Evolutionary conservation across 106 monocot genomes (phyloP), one percentile per base, ranked within the genome.

Genomic region (Phalaenopsis equestris): DNA sequence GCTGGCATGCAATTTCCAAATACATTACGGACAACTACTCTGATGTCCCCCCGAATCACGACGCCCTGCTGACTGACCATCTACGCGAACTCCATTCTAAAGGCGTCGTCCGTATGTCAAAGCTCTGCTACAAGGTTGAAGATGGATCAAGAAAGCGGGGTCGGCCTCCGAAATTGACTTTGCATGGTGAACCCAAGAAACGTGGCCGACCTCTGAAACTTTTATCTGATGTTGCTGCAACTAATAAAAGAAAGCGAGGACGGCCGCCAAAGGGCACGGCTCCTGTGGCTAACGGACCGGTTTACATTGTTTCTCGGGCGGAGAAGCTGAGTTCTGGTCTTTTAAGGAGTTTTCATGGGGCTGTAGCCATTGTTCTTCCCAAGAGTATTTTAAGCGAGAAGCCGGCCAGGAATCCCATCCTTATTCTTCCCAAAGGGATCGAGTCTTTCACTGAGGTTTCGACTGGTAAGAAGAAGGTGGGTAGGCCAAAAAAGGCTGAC

Each of bases 101-200:
- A 24, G 84, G 79, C 42, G 49, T 61, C 47, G 37, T 84, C 55
- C 56, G 14, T 18, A 84, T 79, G 79, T 23, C 64, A 4, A 73
- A 55, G 7, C 38, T 19, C 16, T 84, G 61, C 72, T 84, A 84
- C 75, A 84, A 79, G 64, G 74, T 84, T n/a, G 4, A 72, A 30
- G 14, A 68, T 16, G 65, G 23, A 57, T 72, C 45, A 1, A 78
- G 21, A 56, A 83, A 73, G 56, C 72, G 19, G 3, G 78, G 83
- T 11, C 83, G 72, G 16, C 82, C 82, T 3, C 57, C 38, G 38
- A 82, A 77, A 77, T n/a, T 38, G 42, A 37, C 38, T 30, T 6
- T 37, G 52, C 5, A 18, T 0, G 43, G 23, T 3, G 41, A 42
- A 19, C 74, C 23, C 19, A 74, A 45, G 45, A 74, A 48, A 67